Conservation (phyloP, 2,329 filamentous ascomycete genomes). For the Cladosporium colombiae region DNA sequence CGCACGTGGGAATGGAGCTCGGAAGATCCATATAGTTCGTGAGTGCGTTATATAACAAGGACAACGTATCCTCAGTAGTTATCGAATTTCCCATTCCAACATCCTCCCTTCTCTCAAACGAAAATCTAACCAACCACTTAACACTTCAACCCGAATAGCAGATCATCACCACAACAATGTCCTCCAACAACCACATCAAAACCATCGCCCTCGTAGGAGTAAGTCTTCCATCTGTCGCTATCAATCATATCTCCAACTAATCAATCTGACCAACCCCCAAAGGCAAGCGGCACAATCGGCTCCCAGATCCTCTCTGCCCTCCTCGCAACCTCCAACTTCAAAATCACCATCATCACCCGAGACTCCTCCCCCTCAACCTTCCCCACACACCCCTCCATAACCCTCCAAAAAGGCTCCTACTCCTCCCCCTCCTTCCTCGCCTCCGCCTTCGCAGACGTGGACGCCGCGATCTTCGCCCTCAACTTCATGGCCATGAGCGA, state of each 20-base stretch:
- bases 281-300: slow-evolving; percentile 37
- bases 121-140: background rate
- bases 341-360: slow-evolving; percentile 42
- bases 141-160: background rate
- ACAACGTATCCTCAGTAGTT: background rate
- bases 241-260: background rate
- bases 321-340: slow-evolving; percentile 32
- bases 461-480: slow-evolving; percentile 37
- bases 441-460: slow-evolving; percentile 32
- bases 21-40: background rate
- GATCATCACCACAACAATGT: background rate
- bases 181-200: slow-evolving; percentile 30
- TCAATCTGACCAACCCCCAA: background rate
- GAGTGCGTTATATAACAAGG: background rate
- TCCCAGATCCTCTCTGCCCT: slow-evolving; percentile 37
- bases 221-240: background rate
- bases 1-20: slow-evolving; percentile 4
- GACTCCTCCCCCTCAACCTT: slow-evolving; percentile 42
- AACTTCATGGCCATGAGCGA: slow-evolving; percentile 28
- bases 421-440: slow-evolving; percentile 23
- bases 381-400: slow-evolving; percentile 32
- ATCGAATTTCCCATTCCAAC: background rate
- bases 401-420: slow-evolving; percentile 32
- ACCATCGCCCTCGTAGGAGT: slow-evolving; percentile 43
- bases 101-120: background rate